Evolutionary conservation across 768 basidiomycete species (phyloP), one percentile per base, ranked within the genome.

Genomic region (Rhodotorula toruloides): DNA sequence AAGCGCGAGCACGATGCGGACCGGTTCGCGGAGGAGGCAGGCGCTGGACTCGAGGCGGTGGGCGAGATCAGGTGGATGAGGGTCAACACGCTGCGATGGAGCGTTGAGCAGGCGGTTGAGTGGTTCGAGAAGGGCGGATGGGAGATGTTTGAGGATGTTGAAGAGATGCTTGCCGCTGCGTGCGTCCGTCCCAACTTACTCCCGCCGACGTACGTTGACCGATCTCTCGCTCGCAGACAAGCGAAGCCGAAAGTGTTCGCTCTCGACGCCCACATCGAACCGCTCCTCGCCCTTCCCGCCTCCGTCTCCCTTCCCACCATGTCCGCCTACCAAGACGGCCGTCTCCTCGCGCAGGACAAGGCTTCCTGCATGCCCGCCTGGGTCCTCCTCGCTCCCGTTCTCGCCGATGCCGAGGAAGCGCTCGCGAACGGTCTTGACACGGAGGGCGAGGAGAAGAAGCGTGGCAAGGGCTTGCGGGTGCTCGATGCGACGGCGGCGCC

Each of bases 401-500:
- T 81, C 47, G 77, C 79, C 59, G 80, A 69, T 32, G 54, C 60
- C 31, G 61, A 67, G 42, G 66, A 68, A n/a, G 56, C 43, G 5
- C 50, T 40, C 36, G 56, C 46, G 22, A 34, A 50, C 27, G 61
- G 44, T 3, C 19, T 32, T 25, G 59, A 39, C 17, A 12, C 9
- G 0, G 68, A 58, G 17, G 39, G 29, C 1, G 27, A 53, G 37
- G 48, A 37, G 14, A 61, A 65, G 53, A 65, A 63, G 48, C 60
- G 56, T 0, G 52, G 56, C 50, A 71, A 68, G 70, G 54, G 55
- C 34, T 55, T 36, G 61, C 75, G 83, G 53, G 89, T 91, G 37
- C 88, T 97, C 46, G 94, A 98, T 77, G 92, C 91, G 19, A 98
- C 92, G 17, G 88, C 92, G 46, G 96, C 96, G 1, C 96, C 96